These are phyloP conservation scores for Ascochyta fabae DNA, from an alignment of 2,329 filamentous ascomycete species.

Conservation along the genomic window DNA sequence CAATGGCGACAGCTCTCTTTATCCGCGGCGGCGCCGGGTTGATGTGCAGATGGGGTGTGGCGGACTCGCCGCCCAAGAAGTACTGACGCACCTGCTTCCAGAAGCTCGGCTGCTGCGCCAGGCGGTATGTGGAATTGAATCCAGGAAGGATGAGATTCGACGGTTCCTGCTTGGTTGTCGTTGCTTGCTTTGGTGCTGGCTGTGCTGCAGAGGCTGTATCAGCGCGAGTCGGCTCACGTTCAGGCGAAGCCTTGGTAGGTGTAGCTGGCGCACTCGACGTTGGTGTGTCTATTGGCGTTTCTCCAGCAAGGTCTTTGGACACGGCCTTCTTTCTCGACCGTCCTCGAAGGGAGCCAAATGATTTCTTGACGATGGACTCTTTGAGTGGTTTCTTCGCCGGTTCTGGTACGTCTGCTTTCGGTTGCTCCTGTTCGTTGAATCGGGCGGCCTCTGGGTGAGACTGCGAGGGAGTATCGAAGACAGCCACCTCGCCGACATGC, in stretches of 20 bases:
- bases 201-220: conserved; percentile 39
- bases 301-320: conserved; percentile 30
- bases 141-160: conserved; percentile 73
- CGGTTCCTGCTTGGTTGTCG: conserved; percentile 44
- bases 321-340: conserved; percentile 34
- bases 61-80: conserved; percentile 58
- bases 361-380: conserved; percentile 34
- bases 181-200: conserved; percentile 30
- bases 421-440: conserved; percentile 54
- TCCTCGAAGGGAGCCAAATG: conserved; percentile 42
- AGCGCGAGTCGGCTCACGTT: conserved; percentile 33
- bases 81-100: conserved; percentile 52
- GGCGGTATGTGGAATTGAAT: conserved; percentile 70
- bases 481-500: conserved; percentile 58
- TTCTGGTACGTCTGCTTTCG: conserved; percentile 30
- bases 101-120: conserved; percentile 53
- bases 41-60: conserved; percentile 72
- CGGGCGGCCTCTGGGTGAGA: conserved; percentile 59
- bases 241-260: conserved; percentile 38
- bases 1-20: conserved; percentile 87
- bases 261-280: conserved; percentile 48
- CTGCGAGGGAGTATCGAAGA: conserved; percentile 59
- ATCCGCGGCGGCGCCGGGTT: conserved; percentile 73
- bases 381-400: conserved; percentile 22
- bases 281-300: conserved; percentile 25